phyloP scores from a whole-genome alignment of 495 filamentous ascomycete species.

The Parathielavia appendiculata region DNA sequence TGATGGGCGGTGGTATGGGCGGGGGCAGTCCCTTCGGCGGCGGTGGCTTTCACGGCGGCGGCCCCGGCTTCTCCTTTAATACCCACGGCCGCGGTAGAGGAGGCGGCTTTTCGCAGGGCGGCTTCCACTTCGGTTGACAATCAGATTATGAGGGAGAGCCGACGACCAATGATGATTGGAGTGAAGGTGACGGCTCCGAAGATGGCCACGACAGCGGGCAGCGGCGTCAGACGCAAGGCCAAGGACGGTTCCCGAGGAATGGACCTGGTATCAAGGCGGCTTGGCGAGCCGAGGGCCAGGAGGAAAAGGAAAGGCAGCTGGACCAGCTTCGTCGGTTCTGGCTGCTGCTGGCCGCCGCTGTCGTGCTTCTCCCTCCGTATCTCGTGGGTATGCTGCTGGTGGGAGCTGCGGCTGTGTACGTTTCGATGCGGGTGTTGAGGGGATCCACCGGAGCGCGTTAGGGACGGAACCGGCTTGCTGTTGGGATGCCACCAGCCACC shows the following conservation, averaged over 20 bases:
- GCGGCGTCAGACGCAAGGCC: background rate
- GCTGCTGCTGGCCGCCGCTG: slow-evolving; percentile 29
- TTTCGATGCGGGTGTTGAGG: slow-evolving; percentile 23
- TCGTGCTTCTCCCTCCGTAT: slow-evolving; percentile 36
- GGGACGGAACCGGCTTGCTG: background rate
- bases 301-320: slow-evolving; percentile 25
- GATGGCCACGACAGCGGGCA: slow-evolving; percentile 22
- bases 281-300: slow-evolving; percentile 24
- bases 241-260: background rate
- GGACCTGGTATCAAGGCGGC: slow-evolving; percentile 23
- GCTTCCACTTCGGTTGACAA: slow-evolving; percentile 50
- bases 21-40: slow-evolving; percentile 37
- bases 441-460: slow-evolving; percentile 7
- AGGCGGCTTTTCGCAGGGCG: slow-evolving; percentile 31
- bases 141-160: slow-evolving; percentile 32
- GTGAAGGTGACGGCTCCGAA: slow-evolving; percentile 7
- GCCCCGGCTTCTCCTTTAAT: slow-evolving; percentile 33
- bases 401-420: slow-evolving; percentile 25
- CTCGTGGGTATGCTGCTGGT: slow-evolving; percentile 27
- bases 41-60: slow-evolving; percentile 27
- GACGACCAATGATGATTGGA: slow-evolving; percentile 8
- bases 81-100: slow-evolving; percentile 33
- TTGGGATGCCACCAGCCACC: background rate
- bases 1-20: slow-evolving; percentile 50
- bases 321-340: slow-evolving; percentile 31